These are phyloP conservation scores for Xerocomellus intermedius DNA, from an alignment of 768 basidiomycete species.

Conservation along the genomic window DNA sequence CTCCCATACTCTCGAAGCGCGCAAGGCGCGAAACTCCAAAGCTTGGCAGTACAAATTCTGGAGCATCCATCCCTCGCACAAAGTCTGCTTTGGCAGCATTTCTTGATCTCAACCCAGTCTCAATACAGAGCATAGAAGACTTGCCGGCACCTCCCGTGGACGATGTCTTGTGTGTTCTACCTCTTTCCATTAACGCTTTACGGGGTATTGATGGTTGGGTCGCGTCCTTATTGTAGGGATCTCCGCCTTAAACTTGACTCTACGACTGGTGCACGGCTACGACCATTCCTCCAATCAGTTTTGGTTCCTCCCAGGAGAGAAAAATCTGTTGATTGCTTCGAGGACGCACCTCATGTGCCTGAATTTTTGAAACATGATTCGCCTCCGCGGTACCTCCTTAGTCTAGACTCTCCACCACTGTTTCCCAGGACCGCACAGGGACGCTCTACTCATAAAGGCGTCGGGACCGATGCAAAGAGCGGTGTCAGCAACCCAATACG, in stretches of 20 bases:
- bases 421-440: slow-evolving; percentile 37
- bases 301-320: slow-evolving; percentile 16
- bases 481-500: slow-evolving; percentile 11
- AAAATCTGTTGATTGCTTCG: slow-evolving; percentile 11
- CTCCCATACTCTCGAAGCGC: slow-evolving; percentile 43
- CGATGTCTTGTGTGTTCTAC: slow-evolving; percentile 40
- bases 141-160: slow-evolving; percentile 30
- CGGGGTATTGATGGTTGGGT: neutral
- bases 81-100: slow-evolving; percentile 20
- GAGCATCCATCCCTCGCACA: slow-evolving; percentile 27
- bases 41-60: slow-evolving; percentile 31
- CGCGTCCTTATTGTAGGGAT: slow-evolving; percentile 25
- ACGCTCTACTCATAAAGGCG: neutral
- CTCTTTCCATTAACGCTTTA: neutral
- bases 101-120: slow-evolving; percentile 25
- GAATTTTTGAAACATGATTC: slow-evolving; percentile 33
- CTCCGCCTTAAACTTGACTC: slow-evolving; percentile 31
- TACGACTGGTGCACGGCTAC: slow-evolving; percentile 22
- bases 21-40: slow-evolving; percentile 49
- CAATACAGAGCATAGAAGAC: slow-evolving; percentile 33
- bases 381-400: slow-evolving; percentile 25
- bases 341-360: slow-evolving; percentile 17
- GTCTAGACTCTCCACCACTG: slow-evolving; percentile 41
- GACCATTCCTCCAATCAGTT: slow-evolving; percentile 29
- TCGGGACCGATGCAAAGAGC: neutral